Evolutionary conservation across 192 early-diverging fungal species (phyloP).

Genomic region (Backusella mclennaniae): DNA sequence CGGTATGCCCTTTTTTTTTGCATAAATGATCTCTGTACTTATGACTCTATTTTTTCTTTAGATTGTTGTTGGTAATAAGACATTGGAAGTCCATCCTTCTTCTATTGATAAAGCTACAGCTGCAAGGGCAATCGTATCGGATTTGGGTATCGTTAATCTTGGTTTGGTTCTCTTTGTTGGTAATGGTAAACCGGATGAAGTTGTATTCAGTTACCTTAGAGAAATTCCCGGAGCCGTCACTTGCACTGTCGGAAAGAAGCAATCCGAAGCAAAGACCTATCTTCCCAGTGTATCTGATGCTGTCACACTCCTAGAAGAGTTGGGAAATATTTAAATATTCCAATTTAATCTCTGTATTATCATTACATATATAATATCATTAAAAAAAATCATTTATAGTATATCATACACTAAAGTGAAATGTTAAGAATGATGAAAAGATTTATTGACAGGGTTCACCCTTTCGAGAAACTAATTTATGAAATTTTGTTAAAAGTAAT

Average conservation of each 20-base stretch:
- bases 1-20: slow-evolving; percentile 39
- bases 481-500: no score
- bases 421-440: no score
- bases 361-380: not conserved
- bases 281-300: slow-evolving; percentile 33
- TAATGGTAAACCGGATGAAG: slow-evolving; percentile 96
- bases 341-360: not conserved
- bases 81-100: slow-evolving; percentile 92
- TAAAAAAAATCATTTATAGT: not conserved
- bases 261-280: slow-evolving; percentile 87
- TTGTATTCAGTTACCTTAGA: slow-evolving; percentile 78
- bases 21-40: not conserved
- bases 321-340: not conserved
- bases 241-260: slow-evolving; percentile 95
- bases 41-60: slow-evolving; percentile 22
- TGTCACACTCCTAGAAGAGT: not conserved
- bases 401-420: no score
- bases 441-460: no score
- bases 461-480: no score
- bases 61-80: slow-evolving; percentile 96
- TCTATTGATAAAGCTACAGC: slow-evolving; percentile 91
- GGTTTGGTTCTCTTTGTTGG: slow-evolving; percentile 88
- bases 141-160: slow-evolving; percentile 49
- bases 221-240: slow-evolving; percentile 66
- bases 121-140: slow-evolving; percentile 82